These are phyloP conservation scores for Pseudonitzschia pungens DNA, from an alignment of 108 stramenopile species.

Conservation along the genomic window DNA sequence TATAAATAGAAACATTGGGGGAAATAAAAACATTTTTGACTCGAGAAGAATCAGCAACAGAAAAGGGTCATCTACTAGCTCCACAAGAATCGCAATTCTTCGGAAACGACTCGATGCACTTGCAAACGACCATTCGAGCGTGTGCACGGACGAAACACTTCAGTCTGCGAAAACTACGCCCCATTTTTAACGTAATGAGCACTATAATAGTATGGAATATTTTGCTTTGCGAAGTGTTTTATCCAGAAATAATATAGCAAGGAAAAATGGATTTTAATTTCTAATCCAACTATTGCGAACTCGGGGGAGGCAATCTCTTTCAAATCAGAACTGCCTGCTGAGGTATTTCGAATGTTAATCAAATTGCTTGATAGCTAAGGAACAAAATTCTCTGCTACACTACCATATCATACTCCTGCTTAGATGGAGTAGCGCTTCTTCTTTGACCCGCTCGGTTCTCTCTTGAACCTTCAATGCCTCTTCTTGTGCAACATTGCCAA, in stretches of 20 bases:
- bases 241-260: too few species aligned
- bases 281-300: too few species aligned
- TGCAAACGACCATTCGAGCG: slow-evolving; percentile 8
- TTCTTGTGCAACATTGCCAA: slow-evolving; percentile 73
- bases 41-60: background rate
- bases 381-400: background rate
- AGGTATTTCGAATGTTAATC: too few species aligned
- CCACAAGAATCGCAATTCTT: slow-evolving; percentile 3
- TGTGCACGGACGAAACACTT: background rate
- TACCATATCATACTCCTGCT: slow-evolving; percentile 65
- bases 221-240: too few species aligned
- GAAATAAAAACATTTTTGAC: background rate
- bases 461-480: slow-evolving; percentile 79
- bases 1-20: slow-evolving; percentile 2
- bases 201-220: too few species aligned
- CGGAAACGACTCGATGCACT: slow-evolving; percentile 8
- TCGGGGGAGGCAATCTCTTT: too few species aligned
- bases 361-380: too few species aligned
- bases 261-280: too few species aligned
- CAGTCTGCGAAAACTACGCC: background rate
- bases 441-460: slow-evolving; percentile 76
- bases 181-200: background rate
- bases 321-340: too few species aligned
- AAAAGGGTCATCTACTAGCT: background rate
- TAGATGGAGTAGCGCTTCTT: slow-evolving; percentile 75